Evolutionary conservation across 2,329 filamentous ascomycete species (phyloP).

Genomic region (Epichloe hybrida): DNA sequence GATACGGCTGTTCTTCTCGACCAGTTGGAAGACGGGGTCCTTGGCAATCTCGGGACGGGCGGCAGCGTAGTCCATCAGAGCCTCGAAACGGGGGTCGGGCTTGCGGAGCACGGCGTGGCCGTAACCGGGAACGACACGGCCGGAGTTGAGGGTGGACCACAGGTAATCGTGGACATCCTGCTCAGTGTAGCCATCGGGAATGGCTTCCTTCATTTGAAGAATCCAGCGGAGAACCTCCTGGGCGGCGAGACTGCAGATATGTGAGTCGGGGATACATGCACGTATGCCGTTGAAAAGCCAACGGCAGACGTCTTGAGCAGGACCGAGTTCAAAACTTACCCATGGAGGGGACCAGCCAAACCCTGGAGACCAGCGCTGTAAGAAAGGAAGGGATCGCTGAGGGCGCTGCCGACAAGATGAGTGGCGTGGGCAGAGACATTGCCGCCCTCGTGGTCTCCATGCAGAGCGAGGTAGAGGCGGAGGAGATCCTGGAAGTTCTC

Average conservation of each 20-base stretch:
- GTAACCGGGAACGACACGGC: slow-evolving; percentile 88
- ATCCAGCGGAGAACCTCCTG: slow-evolving; percentile 98
- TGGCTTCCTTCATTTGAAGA: slow-evolving; percentile 82
- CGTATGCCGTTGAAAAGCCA: neutral
- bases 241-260: slow-evolving; percentile 56
- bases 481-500: slow-evolving; percentile 93
- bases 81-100: slow-evolving; percentile 91
- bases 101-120: slow-evolving; percentile 93
- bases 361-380: slow-evolving; percentile 94
- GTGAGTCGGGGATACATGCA: neutral
- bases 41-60: slow-evolving; percentile 71
- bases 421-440: slow-evolving; percentile 95
- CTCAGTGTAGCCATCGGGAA: slow-evolving; percentile 65
- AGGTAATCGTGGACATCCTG: slow-evolving; percentile 79
- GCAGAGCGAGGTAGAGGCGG: slow-evolving; percentile 84
- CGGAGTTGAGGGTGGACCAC: slow-evolving; percentile 85
- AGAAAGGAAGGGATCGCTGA: slow-evolving; percentile 89
- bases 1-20: slow-evolving; percentile 84
- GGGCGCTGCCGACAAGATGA: slow-evolving; percentile 85
- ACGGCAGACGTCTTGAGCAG: neutral
- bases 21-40: slow-evolving; percentile 86
- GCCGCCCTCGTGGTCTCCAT: slow-evolving; percentile 95
- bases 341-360: slow-evolving; percentile 64
- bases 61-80: slow-evolving; percentile 88
- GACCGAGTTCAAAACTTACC: slow-evolving; percentile 28